Percentiles rank a stretch among this genome's conserved stretches.
These are phyloP conservation scores for Coemansia sp. DNA, from an alignment of 192 early-diverging fungal species.

Conservation along the genomic window DNA sequence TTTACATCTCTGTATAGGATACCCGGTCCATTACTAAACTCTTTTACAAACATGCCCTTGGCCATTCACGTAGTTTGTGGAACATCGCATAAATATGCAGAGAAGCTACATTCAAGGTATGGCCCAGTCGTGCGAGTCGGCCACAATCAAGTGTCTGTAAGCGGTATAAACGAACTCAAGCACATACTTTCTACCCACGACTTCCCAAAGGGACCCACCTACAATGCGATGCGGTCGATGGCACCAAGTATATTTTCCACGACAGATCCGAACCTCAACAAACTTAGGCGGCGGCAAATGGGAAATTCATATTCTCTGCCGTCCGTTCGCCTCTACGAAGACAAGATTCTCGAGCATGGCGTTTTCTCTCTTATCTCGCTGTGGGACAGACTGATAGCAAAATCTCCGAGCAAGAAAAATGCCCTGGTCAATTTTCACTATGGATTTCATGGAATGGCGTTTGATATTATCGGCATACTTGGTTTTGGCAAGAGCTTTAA, in stretches of 20 bases:
- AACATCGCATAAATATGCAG: constrained; percentile 23
- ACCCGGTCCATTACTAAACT: constrained; percentile 31
- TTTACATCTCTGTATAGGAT: constrained; percentile 20
- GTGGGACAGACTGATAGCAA: constrained; percentile 23
- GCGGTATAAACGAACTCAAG: constrained; percentile 18
- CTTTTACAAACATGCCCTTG: constrained; percentile 21
- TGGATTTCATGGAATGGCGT: not conserved
- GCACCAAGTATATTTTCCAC: constrained; percentile 33
- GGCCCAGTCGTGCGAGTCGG: too few relatives aligned
- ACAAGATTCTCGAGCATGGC: constrained; percentile 27
- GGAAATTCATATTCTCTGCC: constrained; percentile 30
- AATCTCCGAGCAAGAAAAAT: not conserved
- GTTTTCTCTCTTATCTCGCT: constrained; percentile 20
- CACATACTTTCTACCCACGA: constrained; percentile 38
- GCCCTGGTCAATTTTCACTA: not conserved
- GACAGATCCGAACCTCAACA: constrained; percentile 39
- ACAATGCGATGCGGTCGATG: constrained; percentile 10
- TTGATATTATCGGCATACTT: constrained; percentile 47
- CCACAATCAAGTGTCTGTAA: constrained; percentile 14
- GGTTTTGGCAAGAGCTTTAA: constrained; percentile 43
- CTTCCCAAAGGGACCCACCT: constrained; percentile 31
- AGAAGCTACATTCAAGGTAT: too few relatives aligned
- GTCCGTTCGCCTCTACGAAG: constrained; percentile 17
- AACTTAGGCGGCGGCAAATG: constrained; percentile 26
- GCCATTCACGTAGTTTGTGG: not conserved